phyloP scores from a whole-genome alignment of 2,329 filamentous ascomycete genomes.

The Grosmannia huntii region DNA sequence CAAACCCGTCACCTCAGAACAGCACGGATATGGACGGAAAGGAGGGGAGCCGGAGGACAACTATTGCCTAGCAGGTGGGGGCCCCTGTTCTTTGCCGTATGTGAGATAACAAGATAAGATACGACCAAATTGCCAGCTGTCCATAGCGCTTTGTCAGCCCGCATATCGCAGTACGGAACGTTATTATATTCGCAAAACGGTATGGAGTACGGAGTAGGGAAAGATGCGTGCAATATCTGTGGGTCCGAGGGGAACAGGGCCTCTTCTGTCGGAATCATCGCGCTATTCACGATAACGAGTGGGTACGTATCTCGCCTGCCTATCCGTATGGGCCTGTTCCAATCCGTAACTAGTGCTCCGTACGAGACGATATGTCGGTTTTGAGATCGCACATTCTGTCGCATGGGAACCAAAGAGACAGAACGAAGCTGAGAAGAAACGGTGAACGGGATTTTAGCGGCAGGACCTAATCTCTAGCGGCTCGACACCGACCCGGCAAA shows the following conservation, averaged over 20 bases:
- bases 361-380: too few relatives aligned
- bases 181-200: not conserved
- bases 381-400: too few relatives aligned
- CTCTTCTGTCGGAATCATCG: not conserved
- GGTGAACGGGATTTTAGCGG: too few relatives aligned
- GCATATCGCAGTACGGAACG: not conserved
- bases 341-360: too few relatives aligned
- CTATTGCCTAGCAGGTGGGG: not conserved
- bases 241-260: not conserved
- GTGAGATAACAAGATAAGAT: too few relatives aligned
- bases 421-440: too few relatives aligned
- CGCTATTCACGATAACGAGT: not conserved
- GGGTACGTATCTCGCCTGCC: not conserved
- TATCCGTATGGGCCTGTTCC: too few relatives aligned
- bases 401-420: too few relatives aligned
- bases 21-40: slow-evolving; percentile 5
- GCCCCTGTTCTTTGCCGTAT: not conserved
- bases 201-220: too few relatives aligned
- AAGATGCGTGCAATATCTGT: not conserved
- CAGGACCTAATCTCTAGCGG: too few relatives aligned
- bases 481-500: too few relatives aligned
- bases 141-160: not conserved
- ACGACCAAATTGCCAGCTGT: not conserved
- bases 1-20: not conserved
- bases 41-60: not conserved